Evolutionary conservation across 352 stramenopile species (phyloP).

Genomic region (Phytopythium ostracodes): DNA sequence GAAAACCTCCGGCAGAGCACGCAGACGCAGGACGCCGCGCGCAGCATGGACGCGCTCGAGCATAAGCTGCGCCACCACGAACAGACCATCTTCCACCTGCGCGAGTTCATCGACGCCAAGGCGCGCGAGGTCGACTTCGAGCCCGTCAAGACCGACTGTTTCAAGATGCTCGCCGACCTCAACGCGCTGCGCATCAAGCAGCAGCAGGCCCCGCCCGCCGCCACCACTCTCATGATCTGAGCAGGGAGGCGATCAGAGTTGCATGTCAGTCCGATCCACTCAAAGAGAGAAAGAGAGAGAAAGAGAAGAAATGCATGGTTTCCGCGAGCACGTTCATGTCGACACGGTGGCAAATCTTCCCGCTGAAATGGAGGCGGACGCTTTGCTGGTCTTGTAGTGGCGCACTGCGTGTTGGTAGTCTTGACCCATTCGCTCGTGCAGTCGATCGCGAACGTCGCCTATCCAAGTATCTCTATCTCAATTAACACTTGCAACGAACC

Average conservation of each 20-base stretch:
- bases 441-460: too few species aligned
- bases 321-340: not conserved
- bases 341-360: too few species aligned
- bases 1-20: constrained; percentile 78
- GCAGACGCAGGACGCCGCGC: constrained; percentile 69
- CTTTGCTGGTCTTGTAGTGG: too few species aligned
- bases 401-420: too few species aligned
- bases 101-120: constrained; percentile 88
- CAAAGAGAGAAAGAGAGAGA: too few species aligned
- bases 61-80: constrained; percentile 89
- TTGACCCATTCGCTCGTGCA: too few species aligned
- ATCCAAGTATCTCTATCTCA: not conserved
- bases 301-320: not conserved
- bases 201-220: constrained; percentile 13
- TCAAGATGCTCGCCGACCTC: constrained; percentile 67
- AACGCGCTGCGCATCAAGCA: constrained; percentile 71
- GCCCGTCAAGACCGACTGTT: constrained; percentile 75
- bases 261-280: not conserved
- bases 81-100: constrained; percentile 91
- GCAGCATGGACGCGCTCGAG: constrained; percentile 81
- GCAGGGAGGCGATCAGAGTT: not conserved
- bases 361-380: too few species aligned
- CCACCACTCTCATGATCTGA: constrained; percentile 15
- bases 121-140: constrained; percentile 89
- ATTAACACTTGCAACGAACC: constrained; percentile 1